phyloP scores from a whole-genome alignment of 192 early-diverging fungal species.

The Linnemannia exigua region DNA sequence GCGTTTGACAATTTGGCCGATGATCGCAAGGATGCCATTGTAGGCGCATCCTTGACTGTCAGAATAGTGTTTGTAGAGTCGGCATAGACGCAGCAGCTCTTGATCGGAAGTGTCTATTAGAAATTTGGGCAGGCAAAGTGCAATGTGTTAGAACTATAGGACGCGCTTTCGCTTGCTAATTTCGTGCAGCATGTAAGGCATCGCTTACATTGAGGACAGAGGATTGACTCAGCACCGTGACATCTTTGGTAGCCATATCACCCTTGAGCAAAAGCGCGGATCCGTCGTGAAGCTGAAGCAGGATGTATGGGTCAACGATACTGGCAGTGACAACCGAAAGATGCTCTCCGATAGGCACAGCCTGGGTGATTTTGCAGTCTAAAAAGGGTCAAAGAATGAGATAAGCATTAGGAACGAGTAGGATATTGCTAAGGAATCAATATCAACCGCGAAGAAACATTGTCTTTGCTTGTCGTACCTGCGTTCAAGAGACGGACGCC shows the following conservation, averaged over 20 bases:
- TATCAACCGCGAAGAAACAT: not conserved
- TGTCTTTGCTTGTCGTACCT: conserved; percentile 51
- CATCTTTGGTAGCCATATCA: conserved; percentile 64
- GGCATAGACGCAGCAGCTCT: conserved; percentile 49
- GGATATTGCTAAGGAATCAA: not conserved
- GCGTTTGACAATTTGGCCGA: not conserved
- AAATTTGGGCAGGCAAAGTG: not conserved
- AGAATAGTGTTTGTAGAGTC: conserved; percentile 30
- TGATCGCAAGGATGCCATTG: conserved; percentile 47
- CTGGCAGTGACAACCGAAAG: conserved; percentile 76
- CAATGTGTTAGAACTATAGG: not conserved
- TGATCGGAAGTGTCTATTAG: conserved; percentile 37
- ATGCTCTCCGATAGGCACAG: conserved; percentile 61
- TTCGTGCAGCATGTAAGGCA: not conserved
- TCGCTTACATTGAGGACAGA: conserved; percentile 59
- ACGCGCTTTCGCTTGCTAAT: not conserved
- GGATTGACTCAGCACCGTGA: conserved; percentile 53
- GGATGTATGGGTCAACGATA: conserved; percentile 86
- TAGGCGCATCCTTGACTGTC: conserved; percentile 47
- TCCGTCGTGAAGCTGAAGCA: conserved; percentile 78
- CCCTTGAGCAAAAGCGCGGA: conserved; percentile 71
- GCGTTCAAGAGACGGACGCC: conserved; percentile 82
- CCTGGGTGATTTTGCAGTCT: conserved; percentile 70
- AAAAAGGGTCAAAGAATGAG: conserved; percentile 6
- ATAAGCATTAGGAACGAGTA: not conserved